Evolutionary conservation across 2,329 filamentous ascomycete genomes (phyloP), one percentile per base, ranked within the genome.

Genomic region (Fusarium sp.): DNA sequence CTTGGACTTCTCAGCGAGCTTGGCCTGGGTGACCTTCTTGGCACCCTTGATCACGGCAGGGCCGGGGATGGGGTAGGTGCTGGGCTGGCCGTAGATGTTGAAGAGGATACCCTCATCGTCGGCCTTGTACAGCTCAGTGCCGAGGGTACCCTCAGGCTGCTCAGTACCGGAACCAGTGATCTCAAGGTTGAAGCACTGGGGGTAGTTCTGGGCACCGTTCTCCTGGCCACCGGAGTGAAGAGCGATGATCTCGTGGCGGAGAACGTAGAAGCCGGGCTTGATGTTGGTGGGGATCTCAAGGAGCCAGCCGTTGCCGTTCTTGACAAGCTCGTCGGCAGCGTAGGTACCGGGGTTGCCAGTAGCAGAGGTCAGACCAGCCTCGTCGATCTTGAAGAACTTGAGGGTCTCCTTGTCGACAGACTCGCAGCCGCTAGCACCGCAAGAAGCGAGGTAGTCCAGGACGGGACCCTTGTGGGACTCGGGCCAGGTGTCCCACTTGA

Each of bases 351-450:
- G 80, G 65, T 77, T 80, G 65, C 79, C 73, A 69, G 85, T 78
- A 63, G 88, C 82, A 50, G 73, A 64, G 59, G 85, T 76, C 26
- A 88, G 81, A 72, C 89, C 90, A 38, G 77, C 81, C 71, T 85
- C 84, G 51, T 85, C 83, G 66, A 92, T 90, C 85, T 92, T 92
- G 85, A 90, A 88, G 80, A 87, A 91, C 72, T 86, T 78, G 54
- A 91, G 83, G 11, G 79, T 75, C 8, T 78, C 79, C 79, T 88
- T 87, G 79, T 87, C 84, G 60, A 86, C 86, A 1, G 79, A 76
- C 53, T 84, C 81, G 78, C 87, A 90, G 75, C 88, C 84, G 36
- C 82, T 84, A 57, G 82, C 80, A 38, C 74, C 73, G 81, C 87
- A 89, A 73, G 84, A 82, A 65, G 90, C 90, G 38, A 91, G 81